Base-by-base conservation (phyloP, 495 filamentous ascomycete genomes). In the Tuber borchii region DNA sequence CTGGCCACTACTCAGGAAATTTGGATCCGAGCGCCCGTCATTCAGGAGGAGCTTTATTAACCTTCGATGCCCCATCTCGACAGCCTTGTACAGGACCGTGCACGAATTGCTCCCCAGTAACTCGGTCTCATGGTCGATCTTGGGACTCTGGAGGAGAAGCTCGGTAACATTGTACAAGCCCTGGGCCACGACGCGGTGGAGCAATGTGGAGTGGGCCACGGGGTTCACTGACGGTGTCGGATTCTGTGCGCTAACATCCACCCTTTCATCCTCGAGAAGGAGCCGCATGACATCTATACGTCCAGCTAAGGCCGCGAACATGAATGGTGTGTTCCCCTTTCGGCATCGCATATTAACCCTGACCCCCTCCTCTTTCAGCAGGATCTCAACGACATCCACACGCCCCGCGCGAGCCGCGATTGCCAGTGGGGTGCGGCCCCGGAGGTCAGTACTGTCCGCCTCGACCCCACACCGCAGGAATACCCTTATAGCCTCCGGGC, bases 181-280 rank as follows among this genome's bases (percentile, higher is more conserved):
- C 9, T 26, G 14, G 10, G 56, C 1, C 56, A 7, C 31, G 56
- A 19, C 56, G 26, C 26, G 56, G 26, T 17, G 14, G 56, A 65
- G 56, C 17, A 65, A 31, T 26, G 56, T 65, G 12, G 26, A 65
- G 12, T 34, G 56, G 17, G 34, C 56, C 14, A 3, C 56, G 56
- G 56, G 26, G 31, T 31, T 61, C 56, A 26, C 56, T 4, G 12
- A 65, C 51, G 51, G 51, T 9, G n/a, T 26, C 51, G n/a, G 4
- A 16, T 34, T 26, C 26, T 12, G 26, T 26, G 17, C 2, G 56
- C 26, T 4, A 65, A 65, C 26, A 34, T 34, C 26, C 56, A 65
- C 26, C 56, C 56, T 65, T 26, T 34, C 44, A 5, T 79, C 75
- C 26, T 79, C 70, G 0, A 80, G 77, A 20, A 80, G 77, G 5